These are phyloP conservation scores for Coemansia javaensis DNA, from an alignment of 192 early-diverging fungal genomes.

Conservation along the genomic window DNA sequence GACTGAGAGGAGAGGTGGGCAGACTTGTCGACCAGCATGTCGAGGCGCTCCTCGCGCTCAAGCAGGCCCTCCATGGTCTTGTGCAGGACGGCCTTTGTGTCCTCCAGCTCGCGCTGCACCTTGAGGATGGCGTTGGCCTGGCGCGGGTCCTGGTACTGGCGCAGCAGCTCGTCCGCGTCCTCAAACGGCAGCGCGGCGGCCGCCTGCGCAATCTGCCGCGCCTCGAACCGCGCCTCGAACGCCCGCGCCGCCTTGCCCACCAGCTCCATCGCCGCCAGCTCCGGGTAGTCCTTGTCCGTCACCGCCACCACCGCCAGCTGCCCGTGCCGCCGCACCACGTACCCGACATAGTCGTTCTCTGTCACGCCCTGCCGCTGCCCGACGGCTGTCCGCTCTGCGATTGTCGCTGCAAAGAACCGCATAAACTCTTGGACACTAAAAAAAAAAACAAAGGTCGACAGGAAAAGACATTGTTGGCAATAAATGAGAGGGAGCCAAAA, in stretches of 20 bases:
- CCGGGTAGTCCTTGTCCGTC: slow-evolving; percentile 84
- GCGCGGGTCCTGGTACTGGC: slow-evolving; percentile 87
- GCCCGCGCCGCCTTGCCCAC: slow-evolving; percentile 84
- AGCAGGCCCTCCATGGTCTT: slow-evolving; percentile 91
- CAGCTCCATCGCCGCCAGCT: slow-evolving; percentile 80
- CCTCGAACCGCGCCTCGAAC: slow-evolving; percentile 60
- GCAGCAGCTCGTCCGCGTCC: slow-evolving; percentile 66
- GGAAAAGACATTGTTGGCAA: too few relatives aligned
- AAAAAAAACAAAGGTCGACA: too few relatives aligned
- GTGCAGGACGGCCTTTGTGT: slow-evolving; percentile 92
- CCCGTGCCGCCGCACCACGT: slow-evolving; percentile 70
- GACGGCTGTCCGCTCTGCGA: slow-evolving; percentile 75
- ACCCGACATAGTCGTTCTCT: slow-evolving; percentile 73
- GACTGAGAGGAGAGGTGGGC: slow-evolving; percentile 83
- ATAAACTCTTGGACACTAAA: slow-evolving; percentile 88
- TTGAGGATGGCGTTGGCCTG: slow-evolving; percentile 86
- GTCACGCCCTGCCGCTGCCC: slow-evolving; percentile 79
- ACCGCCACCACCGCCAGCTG: slow-evolving; percentile 74
- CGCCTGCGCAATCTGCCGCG: slow-evolving; percentile 30
- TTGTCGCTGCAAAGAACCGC: slow-evolving; percentile 75
- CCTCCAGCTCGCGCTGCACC: slow-evolving; percentile 94
- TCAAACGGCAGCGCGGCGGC: slow-evolving; percentile 52
- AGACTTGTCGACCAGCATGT: slow-evolving; percentile 76
- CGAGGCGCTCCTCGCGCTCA: slow-evolving; percentile 85
- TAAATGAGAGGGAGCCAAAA: neutral